A percentile compares a stretch with the other conserved stretches of the same genome.
These are phyloP conservation scores for Zoysia japonica DNA, from an alignment of 176 grass and related monocot genomes.

Conservation along the genomic window DNA sequence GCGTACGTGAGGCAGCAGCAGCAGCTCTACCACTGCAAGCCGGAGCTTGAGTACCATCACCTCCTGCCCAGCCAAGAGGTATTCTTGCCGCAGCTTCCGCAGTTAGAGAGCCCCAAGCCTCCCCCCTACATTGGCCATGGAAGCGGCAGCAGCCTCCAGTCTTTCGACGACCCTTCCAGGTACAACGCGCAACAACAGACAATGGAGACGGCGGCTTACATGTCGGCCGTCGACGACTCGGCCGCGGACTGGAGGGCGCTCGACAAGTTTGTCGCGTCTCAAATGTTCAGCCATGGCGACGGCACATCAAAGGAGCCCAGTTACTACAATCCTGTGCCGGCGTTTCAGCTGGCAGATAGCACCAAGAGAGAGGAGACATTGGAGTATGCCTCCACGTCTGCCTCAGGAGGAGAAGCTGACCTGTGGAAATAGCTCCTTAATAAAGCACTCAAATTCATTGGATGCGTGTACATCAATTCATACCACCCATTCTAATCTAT, in stretches of 20 bases:
- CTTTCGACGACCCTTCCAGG: slow-evolving; percentile 42
- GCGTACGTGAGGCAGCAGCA: slow-evolving; percentile 46
- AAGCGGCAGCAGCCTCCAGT: slow-evolving; percentile 26
- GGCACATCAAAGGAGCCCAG: slow-evolving; percentile 40
- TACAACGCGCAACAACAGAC: background rate
- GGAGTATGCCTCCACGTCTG: slow-evolving; percentile 71
- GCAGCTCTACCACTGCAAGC: slow-evolving; percentile 74
- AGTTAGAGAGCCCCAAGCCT: slow-evolving; percentile 68
- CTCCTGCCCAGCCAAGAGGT: slow-evolving; percentile 58
- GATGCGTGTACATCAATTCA: slow-evolving; percentile 23
- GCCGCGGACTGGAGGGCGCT: slow-evolving; percentile 80
- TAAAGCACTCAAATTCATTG: slow-evolving; percentile 28
- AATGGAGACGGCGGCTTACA: slow-evolving; percentile 24
- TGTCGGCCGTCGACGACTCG: slow-evolving; percentile 22
- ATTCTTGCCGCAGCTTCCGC: slow-evolving; percentile 79
- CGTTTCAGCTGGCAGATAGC: slow-evolving; percentile 34
- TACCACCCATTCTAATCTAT: slow-evolving; percentile 44
- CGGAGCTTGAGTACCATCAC: slow-evolving; percentile 76
- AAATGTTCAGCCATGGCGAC: slow-evolving; percentile 69
- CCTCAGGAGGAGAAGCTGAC: slow-evolving; percentile 37
- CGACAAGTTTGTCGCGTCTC: slow-evolving; percentile 86
- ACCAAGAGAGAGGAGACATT: slow-evolving; percentile 46
- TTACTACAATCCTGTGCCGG: slow-evolving; percentile 33
- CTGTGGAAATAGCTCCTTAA: slow-evolving; percentile 60
- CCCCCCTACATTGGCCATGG: slow-evolving; percentile 43